Evolutionary conservation across 441 rosid species (phyloP).

Genomic region (Adansonia madagascariensis): DNA sequence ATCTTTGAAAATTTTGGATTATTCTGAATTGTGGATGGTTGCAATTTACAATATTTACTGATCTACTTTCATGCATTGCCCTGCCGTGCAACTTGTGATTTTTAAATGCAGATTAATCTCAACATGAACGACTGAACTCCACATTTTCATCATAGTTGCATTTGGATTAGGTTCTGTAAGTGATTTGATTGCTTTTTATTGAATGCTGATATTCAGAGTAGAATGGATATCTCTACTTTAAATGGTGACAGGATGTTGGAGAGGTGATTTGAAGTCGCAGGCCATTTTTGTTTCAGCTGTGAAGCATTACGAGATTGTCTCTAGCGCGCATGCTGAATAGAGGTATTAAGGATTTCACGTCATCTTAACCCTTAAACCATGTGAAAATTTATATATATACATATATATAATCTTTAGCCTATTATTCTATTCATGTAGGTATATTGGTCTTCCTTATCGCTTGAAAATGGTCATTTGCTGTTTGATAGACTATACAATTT

Average conservation of each 20-base stretch:
- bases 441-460: constrained; percentile 35
- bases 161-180: background rate
- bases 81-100: background rate
- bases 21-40: constrained; percentile 6
- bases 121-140: background rate
- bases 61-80: background rate
- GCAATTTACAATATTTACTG: background rate
- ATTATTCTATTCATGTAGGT: constrained; percentile 35
- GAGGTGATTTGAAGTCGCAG: too few species aligned
- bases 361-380: too few species aligned
- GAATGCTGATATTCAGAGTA: background rate
- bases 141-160: background rate
- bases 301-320: too few species aligned
- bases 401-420: background rate
- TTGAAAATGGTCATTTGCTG: constrained; percentile 23
- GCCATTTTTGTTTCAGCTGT: too few species aligned
- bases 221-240: background rate
- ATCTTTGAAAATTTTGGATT: background rate
- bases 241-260: background rate
- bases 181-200: background rate
- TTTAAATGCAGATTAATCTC: background rate
- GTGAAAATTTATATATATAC: too few species aligned
- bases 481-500: background rate
- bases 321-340: too few species aligned
- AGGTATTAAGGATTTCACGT: too few species aligned